Base-by-base conservation (phyloP, 257 asterid genomes). In the Striga asiatica region DNA sequence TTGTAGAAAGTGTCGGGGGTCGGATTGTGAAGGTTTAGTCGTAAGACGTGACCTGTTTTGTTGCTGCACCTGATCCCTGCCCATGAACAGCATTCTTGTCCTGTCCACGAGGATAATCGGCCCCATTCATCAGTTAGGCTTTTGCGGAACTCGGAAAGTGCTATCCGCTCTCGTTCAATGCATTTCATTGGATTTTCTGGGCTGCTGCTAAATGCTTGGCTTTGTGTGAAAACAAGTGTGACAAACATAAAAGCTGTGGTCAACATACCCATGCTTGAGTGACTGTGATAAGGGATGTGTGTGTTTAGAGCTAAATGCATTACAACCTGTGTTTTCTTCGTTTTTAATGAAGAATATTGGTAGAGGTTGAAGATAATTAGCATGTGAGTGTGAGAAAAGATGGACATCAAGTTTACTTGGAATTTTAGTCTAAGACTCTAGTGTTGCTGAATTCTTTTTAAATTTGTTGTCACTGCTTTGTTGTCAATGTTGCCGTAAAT, bases 21-120 rank as follows among this genome's bases (percentile, higher is more conserved):
- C 14, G 70, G 70, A 13, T 65, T 65, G 45, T 35, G 70, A 9
- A 65, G 70, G 41, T 55, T 14, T 0, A 65, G 51, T 19, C 25
- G 34, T n/a, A 45, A n/a, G 1, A 65, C 64, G 6, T 23, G 64
- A 17, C 28, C 53, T 7, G 70, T 65, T 34, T 18, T 56, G 54
- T 8, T 65, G 64, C 45, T 47, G 59, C 70, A 65, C 2, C 24
- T 56, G 70, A 65, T 27, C 0, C 64, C 70, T 48, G 47, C 12
- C 70, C 70, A 65, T 0, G 58, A 37, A 14, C 70, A 56, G 64
- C 70, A 65, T 4, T 65, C 64, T 18, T 20, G 38, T 18, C 70
- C 70, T 9, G 17, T 47, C 70, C 70, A 65, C 13, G 64, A 56
- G 9, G 46, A 56, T 21, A 65, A 59, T 0, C 47, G 50, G 5